Percentiles rank a stretch among this genome's conserved stretches.
Conservation (phyloP, 1,284 basidiomycete genomes). For the Puccinia polysora region DNA sequence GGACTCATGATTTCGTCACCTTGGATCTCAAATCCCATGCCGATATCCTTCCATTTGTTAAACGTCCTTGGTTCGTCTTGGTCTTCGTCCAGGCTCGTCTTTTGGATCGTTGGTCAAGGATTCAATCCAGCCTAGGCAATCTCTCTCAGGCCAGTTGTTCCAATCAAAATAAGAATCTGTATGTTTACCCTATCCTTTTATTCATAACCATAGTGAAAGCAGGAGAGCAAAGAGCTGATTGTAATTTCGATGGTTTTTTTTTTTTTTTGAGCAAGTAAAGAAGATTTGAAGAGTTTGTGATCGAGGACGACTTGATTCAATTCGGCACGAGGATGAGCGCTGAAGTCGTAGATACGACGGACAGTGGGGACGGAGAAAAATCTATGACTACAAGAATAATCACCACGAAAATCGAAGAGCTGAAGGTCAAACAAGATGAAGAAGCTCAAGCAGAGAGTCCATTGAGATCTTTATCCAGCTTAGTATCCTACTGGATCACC, state of each 20-base stretch:
- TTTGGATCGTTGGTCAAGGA: conserved; percentile 18
- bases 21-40: conserved; percentile 62
- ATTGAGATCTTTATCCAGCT: conserved; percentile 42
- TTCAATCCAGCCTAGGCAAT: neutral
- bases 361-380: neutral
- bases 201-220: neutral
- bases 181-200: neutral
- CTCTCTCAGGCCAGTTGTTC: too few relatives aligned
- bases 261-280: neutral
- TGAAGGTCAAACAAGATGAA: neutral
- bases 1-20: conserved; percentile 77
- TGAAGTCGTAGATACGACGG: neutral
- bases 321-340: neutral
- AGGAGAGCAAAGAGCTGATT: neutral
- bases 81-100: conserved; percentile 60
- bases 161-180: too few relatives aligned
- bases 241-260: neutral
- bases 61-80: conserved; percentile 75
- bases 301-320: neutral
- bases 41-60: conserved; percentile 69
- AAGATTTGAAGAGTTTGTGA: conserved; percentile 29
- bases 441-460: neutral
- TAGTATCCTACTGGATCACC: conserved; percentile 63
- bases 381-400: neutral
- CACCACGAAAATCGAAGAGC: neutral